Base-by-base conservation (phyloP, 768 basidiomycete genomes). In the Candolleomyces efflorescens region DNA sequence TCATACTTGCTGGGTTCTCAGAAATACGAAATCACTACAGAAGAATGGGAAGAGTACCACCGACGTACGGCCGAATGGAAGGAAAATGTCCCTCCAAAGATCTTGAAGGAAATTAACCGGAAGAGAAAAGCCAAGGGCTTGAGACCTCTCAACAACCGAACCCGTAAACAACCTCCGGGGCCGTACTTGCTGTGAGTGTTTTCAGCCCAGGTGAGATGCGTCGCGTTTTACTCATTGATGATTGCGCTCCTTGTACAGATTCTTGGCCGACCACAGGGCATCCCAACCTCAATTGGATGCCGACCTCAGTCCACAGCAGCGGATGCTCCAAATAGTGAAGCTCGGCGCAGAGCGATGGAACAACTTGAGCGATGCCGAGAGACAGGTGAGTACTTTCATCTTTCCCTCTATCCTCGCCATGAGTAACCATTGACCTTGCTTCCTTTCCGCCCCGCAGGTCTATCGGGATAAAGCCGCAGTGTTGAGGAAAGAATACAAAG, bases 31-130 rank as follows among this genome's bases (percentile, higher is more conserved):
- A 20, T 36, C 3, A 52, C 38, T 20, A n/a, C 53, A 1, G n/a
- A n/a, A 18, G 56, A 45, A 18, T 22, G 44, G 5, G 27, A 54
- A 18, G 49, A 41, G 32, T 55, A 54, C 52, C 38, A 60, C 24
- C 20, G 23, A 27, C 50, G 52, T 17, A 48, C n/a, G 20, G 41
- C 56, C 1, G 55, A 65, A 51, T 68, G 63, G 63, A 44, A 60
- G 15, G 46, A 61, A 0, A 57, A 56, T 11, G 45, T 63, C 18
- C 64, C 65, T 44, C 60, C 63, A 1, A 37, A 43, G 6, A 32
- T 64, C 13, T 41, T 67, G 18, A 49, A 50, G 18, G 54, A 47
- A 24, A 51, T 67, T 48, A 68, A 68, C 53, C 27, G 23, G 41
- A 27, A 24, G 23, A 59, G 62, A 27, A 45, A 36, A 20, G 49